Base-by-base conservation (phyloP, 768 basidiomycete genomes). In the Boletellus emodensis region DNA sequence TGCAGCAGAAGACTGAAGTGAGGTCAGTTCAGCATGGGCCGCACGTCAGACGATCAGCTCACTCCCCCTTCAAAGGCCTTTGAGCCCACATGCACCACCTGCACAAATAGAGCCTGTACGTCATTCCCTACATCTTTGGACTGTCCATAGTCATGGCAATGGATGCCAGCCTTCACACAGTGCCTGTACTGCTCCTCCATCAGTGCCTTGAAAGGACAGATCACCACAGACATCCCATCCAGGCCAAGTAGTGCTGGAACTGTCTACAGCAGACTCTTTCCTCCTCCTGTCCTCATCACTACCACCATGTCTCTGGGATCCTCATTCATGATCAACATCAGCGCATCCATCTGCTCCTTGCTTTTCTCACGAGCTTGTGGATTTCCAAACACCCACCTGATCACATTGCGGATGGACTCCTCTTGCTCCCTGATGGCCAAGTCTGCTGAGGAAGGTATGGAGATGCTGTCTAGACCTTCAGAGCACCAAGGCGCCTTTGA, bases 71-170 rank as follows among this genome's bases (percentile, higher is more conserved):
- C 7, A 14, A 53, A 53, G 6, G 30, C 7, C n/a, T n/a, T n/a
- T n/a, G 3, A n/a, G 9, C 10, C 18, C 4, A 52, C 17, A 6
- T 55, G 49, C 14, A 51, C 53, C 1, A 55, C 53, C 14, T 55
- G 53, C 8, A 48, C 24, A 14, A 55, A 55, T 9, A 55, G 17
- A 14, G 52, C 18, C 26, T 55, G 53, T 1, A 26, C 26, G 0
- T 44, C 49, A n/a, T n/a, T n/a, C n/a, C n/a, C n/a, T 35, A 35
- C 10, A 11, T 35, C 34, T 15, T 8, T 8, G 34, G 34, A 6
- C n/a, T n/a, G n/a, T n/a, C n/a, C n/a, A n/a, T n/a, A n/a, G n/a
- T n/a, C n/a, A n/a, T n/a, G n/a, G n/a, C n/a, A n/a, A n/a, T n/a
- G n/a, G n/a, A n/a, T n/a, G n/a, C n/a, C n/a, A 35, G 13, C 34